Conservation (phyloP, 2,329 filamentous ascomycete genomes). For the Fonsecaea nubica region DNA sequence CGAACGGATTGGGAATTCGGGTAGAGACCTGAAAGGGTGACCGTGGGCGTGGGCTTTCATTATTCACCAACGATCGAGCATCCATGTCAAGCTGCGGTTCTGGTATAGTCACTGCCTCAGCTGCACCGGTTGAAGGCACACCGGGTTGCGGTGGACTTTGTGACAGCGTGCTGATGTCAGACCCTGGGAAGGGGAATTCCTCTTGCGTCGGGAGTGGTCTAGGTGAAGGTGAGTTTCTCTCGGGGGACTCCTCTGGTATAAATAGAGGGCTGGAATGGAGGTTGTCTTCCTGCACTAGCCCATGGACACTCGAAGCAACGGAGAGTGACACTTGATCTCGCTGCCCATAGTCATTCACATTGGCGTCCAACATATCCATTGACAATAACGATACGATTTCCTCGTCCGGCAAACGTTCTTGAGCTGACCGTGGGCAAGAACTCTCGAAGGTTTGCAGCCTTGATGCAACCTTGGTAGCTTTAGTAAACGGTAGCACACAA, state of each 20-base stretch:
- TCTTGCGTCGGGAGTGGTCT: constrained; percentile 23
- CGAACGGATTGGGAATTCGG: not conserved
- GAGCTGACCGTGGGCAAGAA: not conserved
- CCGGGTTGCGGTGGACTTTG: not conserved
- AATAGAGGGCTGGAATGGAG: constrained; percentile 29
- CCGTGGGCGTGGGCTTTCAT: not conserved
- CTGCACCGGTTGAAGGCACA: not conserved
- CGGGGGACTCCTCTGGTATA: constrained; percentile 25
- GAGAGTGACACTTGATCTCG: not conserved
- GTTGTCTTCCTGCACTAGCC: not conserved
- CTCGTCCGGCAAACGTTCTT: not conserved
- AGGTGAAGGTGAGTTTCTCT: constrained; percentile 16
- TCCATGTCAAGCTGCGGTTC: not conserved
- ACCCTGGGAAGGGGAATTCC: constrained; percentile 20
- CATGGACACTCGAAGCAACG: not conserved
- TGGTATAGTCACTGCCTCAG: not conserved
- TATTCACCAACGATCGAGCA: not conserved
- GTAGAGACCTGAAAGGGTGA: not conserved
- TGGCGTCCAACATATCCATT: not conserved
- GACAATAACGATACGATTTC: not conserved
- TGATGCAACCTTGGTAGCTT: not conserved
- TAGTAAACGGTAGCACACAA: constrained; percentile 21
- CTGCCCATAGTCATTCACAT: not conserved
- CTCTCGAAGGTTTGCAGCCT: not conserved
- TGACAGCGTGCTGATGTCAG: not conserved